Base-by-base conservation (phyloP, 768 basidiomycete genomes). In the Stropharia rugosoannulata region DNA sequence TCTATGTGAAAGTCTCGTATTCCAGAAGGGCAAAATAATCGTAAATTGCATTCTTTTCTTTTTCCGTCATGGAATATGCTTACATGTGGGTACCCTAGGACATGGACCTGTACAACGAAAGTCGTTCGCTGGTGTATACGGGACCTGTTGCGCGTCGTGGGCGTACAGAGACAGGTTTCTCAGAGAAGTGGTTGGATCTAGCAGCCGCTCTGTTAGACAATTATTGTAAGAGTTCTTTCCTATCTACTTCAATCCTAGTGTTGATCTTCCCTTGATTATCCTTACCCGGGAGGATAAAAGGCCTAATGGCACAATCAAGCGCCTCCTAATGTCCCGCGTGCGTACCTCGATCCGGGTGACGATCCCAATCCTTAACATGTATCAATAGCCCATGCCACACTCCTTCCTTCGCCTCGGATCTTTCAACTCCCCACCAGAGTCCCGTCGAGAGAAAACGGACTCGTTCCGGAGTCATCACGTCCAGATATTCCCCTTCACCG, bases 21-120 rank as follows among this genome's bases (percentile, higher is more conserved):
- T 84, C 63, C 84, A 84, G 64, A 85, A 80, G 59, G 93, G 89
- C 22, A 92, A 95, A 68, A 84, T 95, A 15, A 85, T 93, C 37
- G 93, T 92, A 64, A 57, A n/a, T n/a, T n/a, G n/a, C n/a, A n/a
- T n/a, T n/a, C n/a, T n/a, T n/a, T n/a, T n/a, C n/a, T n/a, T n/a
- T n/a, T 42, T 40, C 35, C 6, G 12, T 52, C 58, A 32, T 7
- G 27, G 27, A 36, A 16, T 19, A 39, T 37, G 44, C 3, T 22
- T 35, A 54, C 12, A 37, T 22, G 3, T 37, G 16, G 19, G 47
- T 19, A 36, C n/a, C 22, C 25, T 57, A 95, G 93, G 92, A 95
- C 61, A 77, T 96, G 77, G 92, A 93, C 62, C 73, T 92, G 25
- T 86, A 87, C 58, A 83, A 89, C 57, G 86, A 91, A 48, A 86